Base-by-base conservation (phyloP, 768 basidiomycete genomes). In the Daedaleopsis sinensis region DNA sequence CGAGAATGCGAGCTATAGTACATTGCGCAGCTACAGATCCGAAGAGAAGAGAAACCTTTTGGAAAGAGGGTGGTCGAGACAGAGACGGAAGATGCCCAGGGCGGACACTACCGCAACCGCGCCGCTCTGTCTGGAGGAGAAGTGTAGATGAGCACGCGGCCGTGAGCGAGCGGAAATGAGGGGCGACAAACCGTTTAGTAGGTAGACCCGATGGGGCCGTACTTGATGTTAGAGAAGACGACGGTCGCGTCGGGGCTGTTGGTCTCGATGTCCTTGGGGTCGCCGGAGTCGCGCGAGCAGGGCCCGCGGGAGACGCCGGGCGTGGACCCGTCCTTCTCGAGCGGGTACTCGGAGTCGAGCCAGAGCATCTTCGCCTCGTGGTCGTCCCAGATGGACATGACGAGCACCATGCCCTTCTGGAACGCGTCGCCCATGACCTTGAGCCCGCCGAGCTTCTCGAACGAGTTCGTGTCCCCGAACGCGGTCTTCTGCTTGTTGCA, bases 331-430 rank as follows among this genome's bases (percentile, higher is more conserved):
- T 38, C 37, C 43, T 21, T 37, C 60, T 42, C 32, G 58, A 66
- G 62, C 52, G 72, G 66, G 66, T 67, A 67, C 57, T 67, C 66
- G 38, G 54, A 52, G 63, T 67, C 66, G 60, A 67, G 66, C 66
- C 66, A 67, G 63, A 67, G 66, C 66, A 64, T 64, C 52, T 54
- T 46, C 74, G 76, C 82, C 39, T 72, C 74, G 68, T 84, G 76
- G 73, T 84, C 83, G 68, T 83, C 82, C 83, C 83, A 83, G 61
- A 84, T 58, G 52, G 73, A 76, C 66, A 84, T 70, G 58, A 80
- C 79, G 65, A 83, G 71, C 27, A 82, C 82, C 74, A 81, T 77
- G 42, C 81, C 82, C 39, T 69, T 69, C 23, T 59, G 65, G 61
- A 80, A 68, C 11, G 79, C 67, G 38, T 67, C 55, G 52, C 72